These are phyloP conservation scores for Syncephalastrum racemosum DNA, from an alignment of 371 early-diverging fungal genomes.

Conservation along the genomic window DNA sequence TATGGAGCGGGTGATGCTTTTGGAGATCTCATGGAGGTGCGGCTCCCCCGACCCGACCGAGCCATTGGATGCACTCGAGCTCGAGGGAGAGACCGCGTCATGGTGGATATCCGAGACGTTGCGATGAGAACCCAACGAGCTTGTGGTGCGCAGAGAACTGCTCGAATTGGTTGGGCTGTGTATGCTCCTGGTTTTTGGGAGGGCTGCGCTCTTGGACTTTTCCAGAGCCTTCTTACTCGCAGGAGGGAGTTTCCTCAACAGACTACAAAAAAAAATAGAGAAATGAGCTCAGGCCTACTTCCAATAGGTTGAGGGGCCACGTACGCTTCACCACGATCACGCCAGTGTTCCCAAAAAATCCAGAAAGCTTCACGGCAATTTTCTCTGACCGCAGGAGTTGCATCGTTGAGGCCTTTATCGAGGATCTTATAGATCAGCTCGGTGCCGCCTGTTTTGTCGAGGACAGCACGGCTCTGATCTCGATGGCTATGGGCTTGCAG, in stretches of 20 bases:
- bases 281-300: background rate
- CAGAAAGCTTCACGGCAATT: conserved; percentile 45
- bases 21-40: conserved; percentile 20
- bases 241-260: conserved; percentile 24
- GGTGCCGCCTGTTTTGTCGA: conserved; percentile 36
- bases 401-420: conserved; percentile 41
- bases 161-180: conserved; percentile 33
- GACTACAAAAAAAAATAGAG: conserved; percentile 15
- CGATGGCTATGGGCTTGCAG: conserved; percentile 40
- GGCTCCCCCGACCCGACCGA: conserved; percentile 17
- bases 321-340: conserved; percentile 44
- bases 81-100: conserved; percentile 22
- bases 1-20: conserved; percentile 20
- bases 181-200: conserved; percentile 9
- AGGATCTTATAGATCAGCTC: conserved; percentile 38
- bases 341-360: conserved; percentile 45
- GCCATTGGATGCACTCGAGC: conserved; percentile 21
- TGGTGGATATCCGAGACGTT: conserved; percentile 19
- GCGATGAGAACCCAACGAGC: conserved; percentile 32
- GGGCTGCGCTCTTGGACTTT: conserved; percentile 21
- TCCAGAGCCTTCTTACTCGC: conserved; percentile 37
- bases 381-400: conserved; percentile 45
- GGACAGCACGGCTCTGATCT: conserved; percentile 29
- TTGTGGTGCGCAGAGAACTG: conserved; percentile 29
- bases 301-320: background rate